A percentile compares a stretch with the other conserved stretches of the same genome.
Evolutionary conservation across 139 green algal species (phyloP).

Genomic region (Deuterostichococcus epilithicus): DNA sequence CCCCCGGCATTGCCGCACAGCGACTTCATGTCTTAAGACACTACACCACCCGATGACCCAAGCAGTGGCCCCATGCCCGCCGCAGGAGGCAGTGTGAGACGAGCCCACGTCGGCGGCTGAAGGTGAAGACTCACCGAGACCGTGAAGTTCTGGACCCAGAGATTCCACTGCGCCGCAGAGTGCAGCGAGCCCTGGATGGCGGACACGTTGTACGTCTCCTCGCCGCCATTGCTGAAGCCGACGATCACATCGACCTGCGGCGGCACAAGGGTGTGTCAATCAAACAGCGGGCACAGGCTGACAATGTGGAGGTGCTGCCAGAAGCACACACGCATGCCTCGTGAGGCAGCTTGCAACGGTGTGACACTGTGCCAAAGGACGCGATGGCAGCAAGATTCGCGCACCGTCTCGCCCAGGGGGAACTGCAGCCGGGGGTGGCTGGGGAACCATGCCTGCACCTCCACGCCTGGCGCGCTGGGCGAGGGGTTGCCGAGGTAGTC

Average conservation of each 20-base stretch:
- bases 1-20: no score
- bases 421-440: conserved; percentile 34
- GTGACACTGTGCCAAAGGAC: background rate
- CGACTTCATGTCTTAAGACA: no score
- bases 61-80: no score
- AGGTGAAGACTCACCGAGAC: conserved; percentile 30
- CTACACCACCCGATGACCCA: no score
- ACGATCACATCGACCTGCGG: conserved; percentile 45
- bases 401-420: conserved; percentile 19
- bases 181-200: conserved; percentile 69
- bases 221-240: conserved; percentile 54
- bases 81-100: no score
- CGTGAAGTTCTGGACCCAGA: conserved; percentile 73
- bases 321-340: background rate
- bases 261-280: background rate
- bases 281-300: background rate
- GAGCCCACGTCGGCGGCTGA: no score
- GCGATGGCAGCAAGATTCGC: background rate
- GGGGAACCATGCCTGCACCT: conserved; percentile 28
- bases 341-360: conserved; percentile 1
- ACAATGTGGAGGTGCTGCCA: background rate
- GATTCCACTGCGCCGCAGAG: conserved; percentile 43
- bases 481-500: conserved; percentile 8
- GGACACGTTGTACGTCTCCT: conserved; percentile 57
- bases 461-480: background rate